Percentiles rank a stretch among this genome's conserved stretches.
phyloP scores from a whole-genome alignment of 371 early-diverging fungal species.

The Chytridium lagenaria region DNA sequence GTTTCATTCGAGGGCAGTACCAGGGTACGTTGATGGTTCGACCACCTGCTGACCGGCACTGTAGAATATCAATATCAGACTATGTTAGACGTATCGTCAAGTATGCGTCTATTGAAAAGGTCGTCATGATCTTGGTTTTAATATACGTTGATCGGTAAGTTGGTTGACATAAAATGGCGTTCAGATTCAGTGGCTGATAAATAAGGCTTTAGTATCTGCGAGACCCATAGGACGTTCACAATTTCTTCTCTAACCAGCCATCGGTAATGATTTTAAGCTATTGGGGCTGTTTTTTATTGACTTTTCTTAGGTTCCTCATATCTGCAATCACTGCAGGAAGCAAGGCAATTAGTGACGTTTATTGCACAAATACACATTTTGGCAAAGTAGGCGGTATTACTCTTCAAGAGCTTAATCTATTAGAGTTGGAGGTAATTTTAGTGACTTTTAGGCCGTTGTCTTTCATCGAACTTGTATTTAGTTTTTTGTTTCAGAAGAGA shows the following conservation, averaged over 20 bases:
- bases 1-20: slow-evolving; percentile 94
- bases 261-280: no score
- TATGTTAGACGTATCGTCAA: slow-evolving; percentile 55
- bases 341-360: slow-evolving; percentile 67
- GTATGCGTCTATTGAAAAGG: slow-evolving; percentile 89
- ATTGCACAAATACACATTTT: slow-evolving; percentile 52
- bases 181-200: no score
- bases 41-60: not conserved
- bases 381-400: slow-evolving; percentile 89
- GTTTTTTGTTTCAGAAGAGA: not conserved
- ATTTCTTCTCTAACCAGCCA: slow-evolving; percentile 89
- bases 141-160: slow-evolving; percentile 86
- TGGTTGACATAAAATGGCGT: no score
- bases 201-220: slow-evolving; percentile 69
- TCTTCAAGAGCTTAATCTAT: slow-evolving; percentile 89
- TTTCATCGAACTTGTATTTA: no score
- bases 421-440: slow-evolving; percentile 94
- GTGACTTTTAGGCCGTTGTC: no score
- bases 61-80: slow-evolving; percentile 43
- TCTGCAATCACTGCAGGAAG: slow-evolving; percentile 88
- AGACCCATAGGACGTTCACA: slow-evolving; percentile 41
- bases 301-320: slow-evolving; percentile 96
- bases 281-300: no score
- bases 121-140: slow-evolving; percentile 82
- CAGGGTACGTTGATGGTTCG: slow-evolving; percentile 51